A percentile compares a stretch with the other conserved stretches of the same genome.
phyloP scores from a whole-genome alignment of 176 grass and related monocot species.

The Oryza rufipogon region DNA sequence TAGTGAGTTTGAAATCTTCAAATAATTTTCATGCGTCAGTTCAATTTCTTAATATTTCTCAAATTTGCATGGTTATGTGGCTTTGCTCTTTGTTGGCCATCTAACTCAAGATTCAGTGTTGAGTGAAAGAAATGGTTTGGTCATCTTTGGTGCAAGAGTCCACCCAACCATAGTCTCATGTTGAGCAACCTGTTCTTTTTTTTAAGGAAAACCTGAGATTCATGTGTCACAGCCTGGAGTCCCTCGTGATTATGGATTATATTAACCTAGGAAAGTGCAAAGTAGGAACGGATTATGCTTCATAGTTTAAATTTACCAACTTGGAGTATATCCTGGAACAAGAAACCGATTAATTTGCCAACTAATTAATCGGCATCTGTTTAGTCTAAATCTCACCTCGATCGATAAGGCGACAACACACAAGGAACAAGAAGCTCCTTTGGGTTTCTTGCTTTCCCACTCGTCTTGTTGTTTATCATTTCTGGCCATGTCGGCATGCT shows the following conservation, averaged over 20 bases:
- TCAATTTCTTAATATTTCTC: background rate
- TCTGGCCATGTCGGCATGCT: constrained; percentile 31
- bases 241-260: background rate
- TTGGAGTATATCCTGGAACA: background rate
- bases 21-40: background rate
- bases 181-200: too few relatives aligned
- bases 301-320: too few relatives aligned
- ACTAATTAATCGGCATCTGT: background rate
- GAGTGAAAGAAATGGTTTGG: too few relatives aligned
- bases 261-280: constrained; percentile 12
- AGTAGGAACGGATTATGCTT: constrained; percentile 20
- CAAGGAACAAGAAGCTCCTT: constrained; percentile 10
- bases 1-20: background rate
- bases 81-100: background rate
- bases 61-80: background rate
- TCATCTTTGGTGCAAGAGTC: too few relatives aligned
- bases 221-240: background rate
- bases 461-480: background rate
- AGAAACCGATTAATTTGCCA: background rate
- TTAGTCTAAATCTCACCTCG: background rate
- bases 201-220: too few relatives aligned
- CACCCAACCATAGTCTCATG: too few relatives aligned
- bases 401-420: background rate
- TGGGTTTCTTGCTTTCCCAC: constrained; percentile 25
- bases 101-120: background rate